A percentile compares a stretch with the other conserved stretches of the same genome.
These are phyloP conservation scores for Geoglossum glabrum DNA, from an alignment of 495 filamentous ascomycete species.

Conservation along the genomic window DNA sequence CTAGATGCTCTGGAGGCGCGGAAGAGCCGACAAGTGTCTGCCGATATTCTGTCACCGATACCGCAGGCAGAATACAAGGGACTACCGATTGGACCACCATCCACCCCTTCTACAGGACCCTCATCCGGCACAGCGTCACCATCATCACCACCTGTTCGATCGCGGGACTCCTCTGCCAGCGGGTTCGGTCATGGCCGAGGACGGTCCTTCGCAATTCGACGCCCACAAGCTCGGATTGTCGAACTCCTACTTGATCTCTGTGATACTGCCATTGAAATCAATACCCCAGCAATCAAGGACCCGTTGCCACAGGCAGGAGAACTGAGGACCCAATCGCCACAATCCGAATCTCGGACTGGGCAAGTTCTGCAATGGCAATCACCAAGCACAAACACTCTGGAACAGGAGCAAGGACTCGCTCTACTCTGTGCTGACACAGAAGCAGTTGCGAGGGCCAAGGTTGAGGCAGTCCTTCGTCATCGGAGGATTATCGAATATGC, in stretches of 20 bases:
- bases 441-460: slow-evolving; percentile 59
- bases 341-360: slow-evolving; percentile 79
- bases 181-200: slow-evolving; percentile 51
- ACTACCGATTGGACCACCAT: slow-evolving; percentile 60
- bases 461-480: slow-evolving; percentile 80
- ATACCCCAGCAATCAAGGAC: slow-evolving; percentile 78
- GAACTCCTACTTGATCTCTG: slow-evolving; percentile 88
- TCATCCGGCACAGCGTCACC: slow-evolving; percentile 46
- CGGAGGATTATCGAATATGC: slow-evolving; percentile 87
- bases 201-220: slow-evolving; percentile 69
- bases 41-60: slow-evolving; percentile 28
- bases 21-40: slow-evolving; percentile 37
- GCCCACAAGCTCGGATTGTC: slow-evolving; percentile 78
- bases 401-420: slow-evolving; percentile 85
- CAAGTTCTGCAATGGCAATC: slow-evolving; percentile 94
- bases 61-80: slow-evolving; percentile 79
- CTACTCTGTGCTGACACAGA: slow-evolving; percentile 76
- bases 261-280: slow-evolving; percentile 90
- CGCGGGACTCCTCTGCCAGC: slow-evolving; percentile 60
- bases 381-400: slow-evolving; percentile 72
- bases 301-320: slow-evolving; percentile 25
- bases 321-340: slow-evolving; percentile 78
- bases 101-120: slow-evolving; percentile 27
- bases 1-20: slow-evolving; percentile 79
- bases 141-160: slow-evolving; percentile 41